A percentile compares a stretch with the other conserved stretches of the same genome.
These are phyloP conservation scores for Zymoseptoria pseudotritici DNA, from an alignment of 2,329 filamentous ascomycete species.

Conservation along the genomic window DNA sequence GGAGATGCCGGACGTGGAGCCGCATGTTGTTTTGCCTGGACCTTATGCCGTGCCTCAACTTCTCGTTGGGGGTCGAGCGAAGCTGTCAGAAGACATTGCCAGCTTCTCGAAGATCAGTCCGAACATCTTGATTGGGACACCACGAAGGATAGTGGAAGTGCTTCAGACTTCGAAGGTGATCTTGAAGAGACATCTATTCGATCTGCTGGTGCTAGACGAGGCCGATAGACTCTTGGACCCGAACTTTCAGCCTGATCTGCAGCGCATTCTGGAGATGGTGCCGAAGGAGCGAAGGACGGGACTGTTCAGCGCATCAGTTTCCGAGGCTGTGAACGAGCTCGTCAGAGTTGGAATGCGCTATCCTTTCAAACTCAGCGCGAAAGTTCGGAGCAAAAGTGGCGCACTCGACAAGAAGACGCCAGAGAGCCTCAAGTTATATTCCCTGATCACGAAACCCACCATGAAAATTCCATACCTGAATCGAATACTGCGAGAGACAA, in stretches of 20 bases:
- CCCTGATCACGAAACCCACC: slow-evolving; percentile 65
- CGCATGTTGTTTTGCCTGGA: slow-evolving; percentile 39
- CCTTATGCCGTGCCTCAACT: slow-evolving; percentile 71
- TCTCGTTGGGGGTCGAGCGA: slow-evolving; percentile 74
- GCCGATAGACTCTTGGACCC: slow-evolving; percentile 87
- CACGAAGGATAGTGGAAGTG: slow-evolving; percentile 80
- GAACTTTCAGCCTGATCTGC: slow-evolving; percentile 86
- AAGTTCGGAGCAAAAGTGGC: slow-evolving; percentile 69
- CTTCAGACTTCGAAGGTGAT: slow-evolving; percentile 59
- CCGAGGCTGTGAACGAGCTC: slow-evolving; percentile 86
- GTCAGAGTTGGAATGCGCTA: slow-evolving; percentile 88
- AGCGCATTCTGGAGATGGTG: slow-evolving; percentile 72
- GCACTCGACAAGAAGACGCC: slow-evolving; percentile 81
- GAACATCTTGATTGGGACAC: slow-evolving; percentile 84
- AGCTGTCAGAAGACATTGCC: slow-evolving; percentile 76
- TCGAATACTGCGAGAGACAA: slow-evolving; percentile 54
- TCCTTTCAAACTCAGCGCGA: slow-evolving; percentile 89
- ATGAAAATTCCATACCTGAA: slow-evolving; percentile 72
- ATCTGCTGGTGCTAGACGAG: slow-evolving; percentile 87
- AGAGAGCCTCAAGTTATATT: slow-evolving; percentile 86
- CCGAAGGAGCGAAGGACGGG: slow-evolving; percentile 92
- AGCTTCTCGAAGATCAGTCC: slow-evolving; percentile 76
- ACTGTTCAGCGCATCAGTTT: slow-evolving; percentile 91
- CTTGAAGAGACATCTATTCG: slow-evolving; percentile 50
- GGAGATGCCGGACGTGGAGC: slow-evolving; percentile 30